phyloP scores from a whole-genome alignment of 768 basidiomycete genomes.

The Serendipita sp. region DNA sequence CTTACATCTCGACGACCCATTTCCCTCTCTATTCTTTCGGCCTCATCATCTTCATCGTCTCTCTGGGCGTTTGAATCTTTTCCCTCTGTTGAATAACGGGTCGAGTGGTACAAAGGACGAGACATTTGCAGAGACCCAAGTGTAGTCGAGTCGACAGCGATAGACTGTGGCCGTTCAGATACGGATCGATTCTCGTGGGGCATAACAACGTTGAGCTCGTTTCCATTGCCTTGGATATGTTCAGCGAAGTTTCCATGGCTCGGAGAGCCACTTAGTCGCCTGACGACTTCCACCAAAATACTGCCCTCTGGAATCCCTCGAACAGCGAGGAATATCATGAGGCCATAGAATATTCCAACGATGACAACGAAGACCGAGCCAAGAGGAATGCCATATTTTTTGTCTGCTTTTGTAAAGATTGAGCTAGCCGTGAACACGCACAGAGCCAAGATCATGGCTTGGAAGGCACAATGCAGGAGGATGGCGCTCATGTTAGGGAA shows the following conservation, averaged over 20 bases:
- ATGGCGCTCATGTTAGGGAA: conserved; percentile 5
- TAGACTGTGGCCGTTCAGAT: too few species aligned
- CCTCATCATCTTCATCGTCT: neutral
- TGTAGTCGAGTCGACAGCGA: too few species aligned
- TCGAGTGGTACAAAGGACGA: too few species aligned
- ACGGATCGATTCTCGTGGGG: too few species aligned
- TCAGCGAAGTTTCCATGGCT: conserved; percentile 17
- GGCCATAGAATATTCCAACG: conserved; percentile 39
- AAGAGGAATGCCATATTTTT: conserved; percentile 17
- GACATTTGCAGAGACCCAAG: too few species aligned
- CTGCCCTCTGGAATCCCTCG: conserved; percentile 30
- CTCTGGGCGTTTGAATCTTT: neutral
- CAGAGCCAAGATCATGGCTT: conserved; percentile 41
- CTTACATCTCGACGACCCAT: neutral
- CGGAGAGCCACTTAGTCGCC: conserved; percentile 15
- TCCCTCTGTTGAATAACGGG: too few species aligned
- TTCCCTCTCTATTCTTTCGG: neutral
- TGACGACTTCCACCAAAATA: conserved; percentile 6
- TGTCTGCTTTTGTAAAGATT: conserved; percentile 40
- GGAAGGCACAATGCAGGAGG: conserved; percentile 36
- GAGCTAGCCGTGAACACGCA: conserved; percentile 38
- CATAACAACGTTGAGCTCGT: too few species aligned
- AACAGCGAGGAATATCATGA: conserved; percentile 41
- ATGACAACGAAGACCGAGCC: conserved; percentile 49
- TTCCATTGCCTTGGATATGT: neutral